Percentiles rank a stretch among this genome's conserved stretches.
Evolutionary conservation across 495 filamentous ascomycete genomes (phyloP).

Genomic region (Podospora comata): DNA sequence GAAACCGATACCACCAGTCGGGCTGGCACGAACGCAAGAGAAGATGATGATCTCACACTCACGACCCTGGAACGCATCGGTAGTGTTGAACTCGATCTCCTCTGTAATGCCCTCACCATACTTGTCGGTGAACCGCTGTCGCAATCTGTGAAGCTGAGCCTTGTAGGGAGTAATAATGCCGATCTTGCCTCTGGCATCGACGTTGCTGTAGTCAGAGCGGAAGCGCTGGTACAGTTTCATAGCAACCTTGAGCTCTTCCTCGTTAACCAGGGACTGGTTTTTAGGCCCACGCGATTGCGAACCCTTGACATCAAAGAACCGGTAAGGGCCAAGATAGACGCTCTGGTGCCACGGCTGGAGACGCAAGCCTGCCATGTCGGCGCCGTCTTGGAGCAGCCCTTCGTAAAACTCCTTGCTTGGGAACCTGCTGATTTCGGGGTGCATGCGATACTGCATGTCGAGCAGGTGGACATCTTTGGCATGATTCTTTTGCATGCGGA

Average conservation of each 20-base stretch:
- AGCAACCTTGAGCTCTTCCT: conserved; percentile 78
- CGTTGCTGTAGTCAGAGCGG: conserved; percentile 61
- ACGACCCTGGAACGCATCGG: conserved; percentile 94
- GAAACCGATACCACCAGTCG: conserved; percentile 91
- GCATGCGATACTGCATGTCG: conserved; percentile 98
- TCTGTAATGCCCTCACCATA: conserved; percentile 75
- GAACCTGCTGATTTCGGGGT: conserved; percentile 88
- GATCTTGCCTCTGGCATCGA: conserved; percentile 76
- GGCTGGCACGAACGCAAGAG: conserved; percentile 90
- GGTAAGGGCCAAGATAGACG: conserved; percentile 78
- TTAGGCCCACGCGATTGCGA: conserved; percentile 71
- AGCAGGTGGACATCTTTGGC: conserved; percentile 88
- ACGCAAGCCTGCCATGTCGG: conserved; percentile 72
- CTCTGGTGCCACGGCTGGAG: conserved; percentile 80
- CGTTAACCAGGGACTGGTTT: conserved; percentile 87
- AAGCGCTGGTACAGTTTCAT: conserved; percentile 79
- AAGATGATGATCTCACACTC: conserved; percentile 99
- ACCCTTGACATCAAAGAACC: conserved; percentile 96
- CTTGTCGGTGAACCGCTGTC: conserved; percentile 60
- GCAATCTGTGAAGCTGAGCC: conserved; percentile 79
- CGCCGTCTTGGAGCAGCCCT: conserved; percentile 76
- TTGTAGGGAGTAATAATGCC: conserved; percentile 98
- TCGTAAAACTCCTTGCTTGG: conserved; percentile 92
- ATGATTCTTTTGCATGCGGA: conserved; percentile 92
- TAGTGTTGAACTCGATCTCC: conserved; percentile 93